These are phyloP conservation scores for Hyphopichia pseudoburtonii DNA, from an alignment of 1,139 yeast species.

Conservation along the genomic window DNA sequence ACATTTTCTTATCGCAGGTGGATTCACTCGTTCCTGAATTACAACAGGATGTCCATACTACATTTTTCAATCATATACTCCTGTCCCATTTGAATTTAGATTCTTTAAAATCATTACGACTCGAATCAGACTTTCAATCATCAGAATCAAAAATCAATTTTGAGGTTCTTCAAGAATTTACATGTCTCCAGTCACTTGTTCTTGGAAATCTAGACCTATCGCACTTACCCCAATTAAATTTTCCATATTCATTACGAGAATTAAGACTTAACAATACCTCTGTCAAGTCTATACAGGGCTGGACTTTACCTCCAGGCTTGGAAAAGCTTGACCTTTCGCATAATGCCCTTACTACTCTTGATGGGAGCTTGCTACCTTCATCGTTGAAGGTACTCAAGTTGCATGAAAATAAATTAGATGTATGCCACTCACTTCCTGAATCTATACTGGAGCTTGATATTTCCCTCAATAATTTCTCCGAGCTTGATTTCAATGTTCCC, in stretches of 20 bases:
- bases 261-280: constrained; percentile 5
- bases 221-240: constrained; percentile 1
- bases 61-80: constrained; percentile 7
- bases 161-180: constrained; percentile 1
- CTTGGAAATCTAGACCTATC: constrained; percentile 4
- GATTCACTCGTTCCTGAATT: constrained; percentile 3
- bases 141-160: not conserved
- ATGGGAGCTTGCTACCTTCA: constrained; percentile 3
- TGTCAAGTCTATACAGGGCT: constrained; percentile 2
- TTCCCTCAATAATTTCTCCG: constrained; percentile 5
- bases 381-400: constrained; percentile 2
- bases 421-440: constrained; percentile 4
- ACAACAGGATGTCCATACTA: constrained; percentile 6
- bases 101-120: not conserved
- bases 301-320: constrained; percentile 3
- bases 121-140: constrained; percentile 2
- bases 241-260: constrained; percentile 2
- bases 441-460: constrained; percentile 4
- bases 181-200: constrained; percentile 1
- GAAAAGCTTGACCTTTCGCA: constrained; percentile 5
- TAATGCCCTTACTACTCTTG: constrained; percentile 3
- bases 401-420: constrained; percentile 5
- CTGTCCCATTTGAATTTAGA: not conserved
- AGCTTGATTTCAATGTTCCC: constrained; percentile 6
- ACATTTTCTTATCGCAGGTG: constrained; percentile 1